Percentiles rank a stretch among this genome's conserved stretches.
These are phyloP conservation scores for Gossypium mustelinum DNA, from an alignment of 345 rosid genomes.

Conservation along the genomic window DNA sequence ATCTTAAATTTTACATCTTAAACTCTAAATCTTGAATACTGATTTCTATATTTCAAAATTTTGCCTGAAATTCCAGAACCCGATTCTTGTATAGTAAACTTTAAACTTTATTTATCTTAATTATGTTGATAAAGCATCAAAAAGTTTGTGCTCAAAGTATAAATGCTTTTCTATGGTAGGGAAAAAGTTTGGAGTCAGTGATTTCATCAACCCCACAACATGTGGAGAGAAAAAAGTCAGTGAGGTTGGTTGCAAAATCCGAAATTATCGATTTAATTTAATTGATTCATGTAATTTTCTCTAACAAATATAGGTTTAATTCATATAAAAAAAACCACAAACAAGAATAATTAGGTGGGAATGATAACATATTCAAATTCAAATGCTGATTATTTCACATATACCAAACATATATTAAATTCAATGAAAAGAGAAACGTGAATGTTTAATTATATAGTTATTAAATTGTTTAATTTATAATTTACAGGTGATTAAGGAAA, in stretches of 20 bases:
- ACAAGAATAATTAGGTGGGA: too few relatives aligned
- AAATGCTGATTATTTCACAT: too few relatives aligned
- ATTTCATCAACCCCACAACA: conserved; percentile 55
- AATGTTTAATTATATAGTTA: background rate
- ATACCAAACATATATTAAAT: background rate
- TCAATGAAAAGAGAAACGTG: too few relatives aligned
- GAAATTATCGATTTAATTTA: background rate
- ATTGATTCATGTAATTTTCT: too few relatives aligned
- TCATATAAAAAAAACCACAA: too few relatives aligned
- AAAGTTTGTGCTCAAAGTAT: background rate
- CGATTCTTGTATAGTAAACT: too few relatives aligned
- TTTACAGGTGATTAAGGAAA: conserved; percentile 50
- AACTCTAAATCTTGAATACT: accelerated
- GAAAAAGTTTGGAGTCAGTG: conserved; percentile 55
- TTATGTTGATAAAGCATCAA: background rate
- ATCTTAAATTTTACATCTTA: accelerated
- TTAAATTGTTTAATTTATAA: background rate
- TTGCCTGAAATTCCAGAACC: too few relatives aligned
- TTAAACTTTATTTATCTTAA: background rate
- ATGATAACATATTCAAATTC: too few relatives aligned
- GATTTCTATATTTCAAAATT: too few relatives aligned
- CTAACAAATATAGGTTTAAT: too few relatives aligned
- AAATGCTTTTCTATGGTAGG: conserved; percentile 26
- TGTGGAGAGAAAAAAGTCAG: conserved; percentile 36
- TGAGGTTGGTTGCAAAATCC: conserved; percentile 25